Evolutionary conservation across 352 stramenopile genomes (phyloP), one percentile per base, ranked within the genome.

Genomic region (Vaucheria bursata): DNA sequence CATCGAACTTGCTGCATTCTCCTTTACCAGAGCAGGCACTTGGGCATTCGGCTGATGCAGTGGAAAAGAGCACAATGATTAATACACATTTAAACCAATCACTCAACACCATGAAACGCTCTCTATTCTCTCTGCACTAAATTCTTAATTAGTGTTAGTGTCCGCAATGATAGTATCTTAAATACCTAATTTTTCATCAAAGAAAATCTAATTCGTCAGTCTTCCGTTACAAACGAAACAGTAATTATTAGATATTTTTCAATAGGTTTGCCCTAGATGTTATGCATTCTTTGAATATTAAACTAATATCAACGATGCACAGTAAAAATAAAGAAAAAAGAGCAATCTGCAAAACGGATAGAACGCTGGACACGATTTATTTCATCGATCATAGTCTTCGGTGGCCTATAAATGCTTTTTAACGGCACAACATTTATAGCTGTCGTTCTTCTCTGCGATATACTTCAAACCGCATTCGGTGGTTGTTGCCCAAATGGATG

Each of bases 21-120:
- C 91, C 90, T 74, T 94, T 90, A 33, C 91, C 91, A 38, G 87
- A 94, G 82, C 92, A 97, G 73, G 89, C 89, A 85, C 95, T 96
- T 25, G 67, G 70, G 65, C 83, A 86, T 49, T 86, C 82, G 31
- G 81, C 82, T 6, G 64, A 40, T 0, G 37, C 53, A 2, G 2
- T 7, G 7, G 53, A 31, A 7, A 68, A 34, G 31, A 7, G 31
- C 53, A 34, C 53, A 31, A 68, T 7, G 2, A 68, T 34, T 2
- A 34, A 31, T 34, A 68, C 2, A 2, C 6, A 31, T 7, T 7
- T 68, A 7, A 7, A 2, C 53, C 6, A 31, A 7, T 7, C 2
- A 2, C 6, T 8, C 53, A 2, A 37, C 37, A 31, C 31, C 53
- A 31, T 2, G 53, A 2, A 7, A 31, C 34, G 34, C 53, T 7